Conservation (phyloP, 2,329 filamentous ascomycete species). For the Xylaria sp. region DNA sequence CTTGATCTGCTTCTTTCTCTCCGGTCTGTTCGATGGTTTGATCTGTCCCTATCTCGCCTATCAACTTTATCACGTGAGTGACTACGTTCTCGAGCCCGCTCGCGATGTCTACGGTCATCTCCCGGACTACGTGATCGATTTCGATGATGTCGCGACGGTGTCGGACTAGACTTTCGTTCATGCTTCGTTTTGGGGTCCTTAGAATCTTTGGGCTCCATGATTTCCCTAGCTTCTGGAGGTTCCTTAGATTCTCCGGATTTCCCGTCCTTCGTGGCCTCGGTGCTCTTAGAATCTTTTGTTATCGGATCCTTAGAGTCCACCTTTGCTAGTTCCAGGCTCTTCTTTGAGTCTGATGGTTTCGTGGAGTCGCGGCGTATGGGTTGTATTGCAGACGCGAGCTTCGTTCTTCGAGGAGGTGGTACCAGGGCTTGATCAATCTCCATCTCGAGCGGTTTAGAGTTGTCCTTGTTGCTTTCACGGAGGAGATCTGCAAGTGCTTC, state of each 20-base stretch:
- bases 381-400: slow-evolving; percentile 68
- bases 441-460: slow-evolving; percentile 63
- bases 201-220: slow-evolving; percentile 40
- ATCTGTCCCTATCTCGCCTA: slow-evolving; percentile 46
- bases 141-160: slow-evolving; percentile 44
- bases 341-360: slow-evolving; percentile 57
- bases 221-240: slow-evolving; percentile 41
- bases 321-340: slow-evolving; percentile 49
- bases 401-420: slow-evolving; percentile 64
- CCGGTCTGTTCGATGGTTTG: slow-evolving; percentile 43
- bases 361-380: slow-evolving; percentile 63
- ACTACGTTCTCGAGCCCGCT: slow-evolving; percentile 47
- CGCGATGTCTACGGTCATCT: slow-evolving; percentile 48
- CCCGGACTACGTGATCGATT: slow-evolving; percentile 44
- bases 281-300: slow-evolving; percentile 42
- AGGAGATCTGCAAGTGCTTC: slow-evolving; percentile 69
- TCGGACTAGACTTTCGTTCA: slow-evolving; percentile 45
- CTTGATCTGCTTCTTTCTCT: slow-evolving; percentile 54
- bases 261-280: slow-evolving; percentile 37
- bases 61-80: slow-evolving; percentile 47
- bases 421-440: slow-evolving; percentile 67
- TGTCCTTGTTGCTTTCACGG: slow-evolving; percentile 66
- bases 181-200: slow-evolving; percentile 44
- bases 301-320: slow-evolving; percentile 50
- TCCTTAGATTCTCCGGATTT: slow-evolving; percentile 42